Evolutionary conservation across 768 basidiomycete species (phyloP).

Genomic region (Boletus eberwhitei): DNA sequence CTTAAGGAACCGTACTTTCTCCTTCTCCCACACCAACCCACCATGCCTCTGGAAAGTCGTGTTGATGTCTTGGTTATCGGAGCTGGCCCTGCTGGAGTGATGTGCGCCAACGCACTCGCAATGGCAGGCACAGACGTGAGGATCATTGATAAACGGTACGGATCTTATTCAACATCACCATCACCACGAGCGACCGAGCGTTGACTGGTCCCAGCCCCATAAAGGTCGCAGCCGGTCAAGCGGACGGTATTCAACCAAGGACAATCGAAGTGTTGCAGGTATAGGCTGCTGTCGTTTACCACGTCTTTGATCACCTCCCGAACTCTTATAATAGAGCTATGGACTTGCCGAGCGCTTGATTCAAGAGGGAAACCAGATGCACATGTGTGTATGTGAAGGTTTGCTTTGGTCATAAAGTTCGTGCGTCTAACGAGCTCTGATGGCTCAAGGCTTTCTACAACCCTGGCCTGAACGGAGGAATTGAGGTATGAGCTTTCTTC

Average conservation of each 20-base stretch:
- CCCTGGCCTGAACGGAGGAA: conserved; percentile 55
- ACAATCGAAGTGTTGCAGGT: conserved; percentile 55
- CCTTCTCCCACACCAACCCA: background rate
- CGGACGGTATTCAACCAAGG: conserved; percentile 54
- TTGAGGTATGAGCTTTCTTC: conserved; percentile 44
- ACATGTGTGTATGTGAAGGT: conserved; percentile 52
- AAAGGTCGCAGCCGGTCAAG: conserved; percentile 46
- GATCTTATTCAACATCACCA: background rate
- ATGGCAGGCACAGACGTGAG: conserved; percentile 42
- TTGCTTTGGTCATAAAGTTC: background rate
- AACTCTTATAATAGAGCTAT: conserved; percentile 53
- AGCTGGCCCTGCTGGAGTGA: conserved; percentile 56
- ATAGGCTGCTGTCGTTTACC: background rate
- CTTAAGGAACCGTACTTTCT: background rate
- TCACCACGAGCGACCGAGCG: background rate
- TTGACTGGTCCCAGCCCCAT: conserved; percentile 31
- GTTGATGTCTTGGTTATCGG: conserved; percentile 50
- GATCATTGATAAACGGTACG: conserved; percentile 46
- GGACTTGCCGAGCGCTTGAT: conserved; percentile 66
- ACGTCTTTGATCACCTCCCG: background rate
- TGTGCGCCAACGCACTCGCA: conserved; percentile 60
- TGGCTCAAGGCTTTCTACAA: conserved; percentile 67
- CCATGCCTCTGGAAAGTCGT: conserved; percentile 26
- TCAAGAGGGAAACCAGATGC: conserved; percentile 64
- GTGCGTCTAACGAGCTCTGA: background rate